Percentiles rank a stretch among this genome's conserved stretches.
Conservation (phyloP, 2,329 filamentous ascomycete genomes). For the Trichoderma asperellum region DNA sequence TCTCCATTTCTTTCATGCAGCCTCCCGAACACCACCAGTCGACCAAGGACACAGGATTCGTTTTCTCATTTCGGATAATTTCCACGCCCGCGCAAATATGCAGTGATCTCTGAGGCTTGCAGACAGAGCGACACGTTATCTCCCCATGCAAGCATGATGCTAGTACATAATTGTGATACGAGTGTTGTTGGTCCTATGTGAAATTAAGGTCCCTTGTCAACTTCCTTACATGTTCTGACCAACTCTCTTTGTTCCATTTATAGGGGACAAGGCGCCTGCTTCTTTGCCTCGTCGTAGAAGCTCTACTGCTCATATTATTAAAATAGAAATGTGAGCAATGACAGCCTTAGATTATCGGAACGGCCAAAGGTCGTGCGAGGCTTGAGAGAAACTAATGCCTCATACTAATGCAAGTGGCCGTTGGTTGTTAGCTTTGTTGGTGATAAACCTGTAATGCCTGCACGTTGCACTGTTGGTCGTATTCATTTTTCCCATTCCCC, state of each 20-base stretch:
- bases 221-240: background rate
- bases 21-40: background rate
- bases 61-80: slow-evolving; percentile 8
- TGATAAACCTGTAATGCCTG: background rate
- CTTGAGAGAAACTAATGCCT: background rate
- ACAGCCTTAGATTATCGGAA: background rate
- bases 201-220: background rate
- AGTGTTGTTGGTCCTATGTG: background rate
- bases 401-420: slow-evolving; percentile 2
- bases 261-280: background rate
- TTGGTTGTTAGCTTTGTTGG: slow-evolving; percentile 12
- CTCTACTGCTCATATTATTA: background rate
- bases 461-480: slow-evolving; percentile 9
- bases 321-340: background rate
- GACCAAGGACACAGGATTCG: background rate
- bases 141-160: background rate
- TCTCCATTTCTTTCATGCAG: slow-evolving; percentile 11
- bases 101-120: background rate
- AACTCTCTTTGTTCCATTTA: background rate
- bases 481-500: slow-evolving; percentile 20
- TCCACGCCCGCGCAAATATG: background rate
- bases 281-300: background rate
- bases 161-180: background rate
- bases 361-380: background rate
- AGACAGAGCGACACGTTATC: background rate